Evolutionary conservation across 441 rosid genomes (phyloP), one percentile per base, ranked within the genome.

Genomic region (Gossypium aridum): DNA sequence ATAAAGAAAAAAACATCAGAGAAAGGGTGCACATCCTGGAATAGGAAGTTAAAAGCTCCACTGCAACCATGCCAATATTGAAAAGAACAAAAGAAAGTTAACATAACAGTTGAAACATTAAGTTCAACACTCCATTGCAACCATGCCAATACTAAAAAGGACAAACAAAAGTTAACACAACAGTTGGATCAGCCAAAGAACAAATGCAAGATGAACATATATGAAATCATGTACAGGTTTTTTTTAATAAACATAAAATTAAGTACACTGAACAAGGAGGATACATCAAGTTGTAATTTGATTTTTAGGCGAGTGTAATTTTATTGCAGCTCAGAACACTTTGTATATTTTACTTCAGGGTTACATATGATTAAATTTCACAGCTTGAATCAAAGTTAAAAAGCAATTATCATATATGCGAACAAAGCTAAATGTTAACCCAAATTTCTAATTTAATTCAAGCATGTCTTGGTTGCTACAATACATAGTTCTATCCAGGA

Each of bases 1-100:
- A 73, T 56, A 75, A 74, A 70, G 67, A 28, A 81, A 79, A 63
- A 64, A 12, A 56, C 31, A 73, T 83, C 72, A 90, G 81, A 51
- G 8, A 59, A 68, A n/a, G 26, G 49, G 55, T 7, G 19, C 65
- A 0, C 60, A 63, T 56, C 54, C 63, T 53, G 4, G 0, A 70
- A 61, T 43, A 51, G 34, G 16, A 74, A 20, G 64, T 45, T 51
- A 22, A 13, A 34, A 23, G 37, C 72, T 67, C 22, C 26, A 57
- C 5, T 19, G 53, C 78, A 70, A 62, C 37, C 56, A 62, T 51
- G 31, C 34, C 34, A 16, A 22, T 26, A 9, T n/a, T 17, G 39
- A 76, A 14, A 45, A 10, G 4, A 34, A 23, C 43, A 73, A 12
- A 70, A 20, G 37, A 22, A 2, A 53, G 23, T 45, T 23, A 26